These are phyloP conservation scores for Penicillium sp. DNA, from an alignment of 2,329 filamentous ascomycete species.

Conservation along the genomic window DNA sequence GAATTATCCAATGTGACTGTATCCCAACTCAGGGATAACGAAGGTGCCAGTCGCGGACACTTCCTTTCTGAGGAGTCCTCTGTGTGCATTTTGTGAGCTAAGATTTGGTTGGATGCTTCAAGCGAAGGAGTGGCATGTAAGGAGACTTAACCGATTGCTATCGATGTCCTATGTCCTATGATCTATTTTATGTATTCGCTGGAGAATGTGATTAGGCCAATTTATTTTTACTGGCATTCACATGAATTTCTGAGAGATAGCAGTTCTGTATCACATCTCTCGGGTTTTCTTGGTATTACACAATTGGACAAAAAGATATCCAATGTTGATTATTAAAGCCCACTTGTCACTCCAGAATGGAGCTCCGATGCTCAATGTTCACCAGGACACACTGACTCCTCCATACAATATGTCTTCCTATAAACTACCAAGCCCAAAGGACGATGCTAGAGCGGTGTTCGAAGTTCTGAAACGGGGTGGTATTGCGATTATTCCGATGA, in stretches of 20 bases:
- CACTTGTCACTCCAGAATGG: neutral
- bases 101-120: neutral
- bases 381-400: neutral
- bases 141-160: neutral
- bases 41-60: conserved; percentile 19
- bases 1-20: conserved; percentile 22
- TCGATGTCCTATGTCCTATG: too few species aligned
- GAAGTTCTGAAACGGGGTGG: conserved; percentile 23
- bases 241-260: neutral
- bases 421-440: neutral
- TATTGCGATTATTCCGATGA: conserved; percentile 27
- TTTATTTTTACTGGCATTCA: neutral
- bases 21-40: conserved; percentile 21
- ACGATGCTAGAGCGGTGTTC: conserved; percentile 23
- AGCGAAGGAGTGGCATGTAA: neutral
- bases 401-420: neutral
- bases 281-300: neutral
- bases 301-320: neutral
- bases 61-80: conserved; percentile 26
- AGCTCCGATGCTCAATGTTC: neutral
- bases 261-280: neutral
- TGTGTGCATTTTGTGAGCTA: conserved; percentile 13
- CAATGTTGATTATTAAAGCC: neutral
- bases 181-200: neutral
- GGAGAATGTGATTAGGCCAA: neutral